Base-by-base conservation (phyloP, 345 rosid genomes). In the Triadica sebifera region DNA sequence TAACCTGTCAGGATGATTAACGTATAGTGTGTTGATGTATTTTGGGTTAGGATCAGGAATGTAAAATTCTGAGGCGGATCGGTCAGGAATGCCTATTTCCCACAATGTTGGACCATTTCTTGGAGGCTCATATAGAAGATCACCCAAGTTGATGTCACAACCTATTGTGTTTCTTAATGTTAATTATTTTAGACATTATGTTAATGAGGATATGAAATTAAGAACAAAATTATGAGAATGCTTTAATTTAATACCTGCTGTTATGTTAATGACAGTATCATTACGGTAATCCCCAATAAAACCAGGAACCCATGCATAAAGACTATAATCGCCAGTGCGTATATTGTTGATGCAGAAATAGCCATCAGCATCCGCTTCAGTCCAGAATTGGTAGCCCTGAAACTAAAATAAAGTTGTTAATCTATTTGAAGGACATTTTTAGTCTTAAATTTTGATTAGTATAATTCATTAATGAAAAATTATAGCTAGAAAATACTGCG, bases 21-120 rank as follows among this genome's bases (percentile, higher is more conserved):
- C 37, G 74, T 62, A 85, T 70, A 92, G 89, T 43, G 80, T 86
- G 73, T 94, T 94, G 63, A 88, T 45, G 78, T 85, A 84, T 57
- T 69, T 84, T 8, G 97, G 92, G 79, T 94, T 80, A 5, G 97
- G 93, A 78, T 92, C 93, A 4, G 98, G 97, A 78, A 85, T 70
- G 80, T 85, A 86, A 79, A 94, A 94, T 70, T 89, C 93, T 6
- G 90, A 86, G 0, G 97, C 93, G 3, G 93, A 82, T 47, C 97
- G 87, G 82, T 94, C 90, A 29, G 98, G 97, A 71, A 85, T 77
- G 38, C 98, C 98, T 11, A 94, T 92, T 78, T 94, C 97, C 98
- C 98, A 94, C 79, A 94, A 74, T 3, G 97, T 94, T 15, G 90
- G 87, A 39, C 98, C 97, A 66, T 88, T 85, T 78, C 98, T 89